Conservation (phyloP, 176 grass and related monocot species). For the Leersia perrieri region DNA sequence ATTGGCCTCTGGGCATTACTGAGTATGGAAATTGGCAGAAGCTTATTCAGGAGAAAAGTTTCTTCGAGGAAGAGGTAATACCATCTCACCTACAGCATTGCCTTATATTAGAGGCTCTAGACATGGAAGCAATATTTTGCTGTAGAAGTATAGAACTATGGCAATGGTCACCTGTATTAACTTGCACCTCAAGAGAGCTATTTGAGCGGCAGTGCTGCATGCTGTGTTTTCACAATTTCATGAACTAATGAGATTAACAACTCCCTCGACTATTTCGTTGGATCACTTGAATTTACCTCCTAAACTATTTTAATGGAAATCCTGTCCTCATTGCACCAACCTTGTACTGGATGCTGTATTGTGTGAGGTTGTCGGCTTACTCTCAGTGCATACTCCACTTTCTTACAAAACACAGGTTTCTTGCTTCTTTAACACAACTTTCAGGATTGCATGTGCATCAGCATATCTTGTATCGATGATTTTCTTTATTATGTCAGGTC, state of each 20-base stretch:
- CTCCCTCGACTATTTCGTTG: too few species aligned
- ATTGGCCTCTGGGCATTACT: conserved; percentile 94
- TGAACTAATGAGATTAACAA: conserved; percentile 21
- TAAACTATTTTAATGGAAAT: too few species aligned
- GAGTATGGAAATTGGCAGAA: conserved; percentile 86
- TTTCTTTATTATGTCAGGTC: conserved; percentile 51
- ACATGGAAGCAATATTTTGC: background rate
- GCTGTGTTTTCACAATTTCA: conserved; percentile 2
- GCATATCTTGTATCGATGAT: conserved; percentile 7
- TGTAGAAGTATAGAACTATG: background rate
- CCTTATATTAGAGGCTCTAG: background rate
- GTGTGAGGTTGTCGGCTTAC: background rate
- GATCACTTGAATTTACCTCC: too few species aligned
- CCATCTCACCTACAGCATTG: background rate
- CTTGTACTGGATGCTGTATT: background rate
- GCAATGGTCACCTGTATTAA: background rate
- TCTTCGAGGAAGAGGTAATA: conserved; percentile 68
- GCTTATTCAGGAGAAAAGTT: conserved; percentile 48
- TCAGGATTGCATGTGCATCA: background rate
- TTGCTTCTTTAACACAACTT: conserved; percentile 7
- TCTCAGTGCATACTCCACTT: background rate
- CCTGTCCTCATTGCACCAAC: background rate
- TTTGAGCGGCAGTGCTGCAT: background rate
- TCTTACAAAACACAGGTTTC: background rate
- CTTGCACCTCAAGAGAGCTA: background rate